A percentile compares a stretch with the other conserved stretches of the same genome.
Conservation (phyloP, 768 basidiomycete genomes). For the Punctularia strigosozonata region DNA sequence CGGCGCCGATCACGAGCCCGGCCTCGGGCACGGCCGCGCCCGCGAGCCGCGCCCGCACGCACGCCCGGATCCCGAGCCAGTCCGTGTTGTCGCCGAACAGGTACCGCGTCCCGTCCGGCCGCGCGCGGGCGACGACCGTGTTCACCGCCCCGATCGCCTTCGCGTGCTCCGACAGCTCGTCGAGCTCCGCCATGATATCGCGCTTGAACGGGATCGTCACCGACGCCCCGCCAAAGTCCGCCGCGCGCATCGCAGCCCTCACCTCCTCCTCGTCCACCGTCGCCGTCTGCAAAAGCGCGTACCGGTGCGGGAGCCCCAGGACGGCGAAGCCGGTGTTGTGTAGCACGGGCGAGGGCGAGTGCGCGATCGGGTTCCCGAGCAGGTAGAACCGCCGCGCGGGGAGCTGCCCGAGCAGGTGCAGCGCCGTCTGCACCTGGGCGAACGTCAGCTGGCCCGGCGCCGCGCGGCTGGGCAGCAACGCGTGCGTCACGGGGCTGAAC, state of each 20-base stretch:
- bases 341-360: constrained; percentile 86
- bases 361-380: constrained; percentile 79
- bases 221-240: constrained; percentile 87
- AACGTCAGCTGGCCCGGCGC: constrained; percentile 93
- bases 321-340: constrained; percentile 82
- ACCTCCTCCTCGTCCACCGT: constrained; percentile 56
- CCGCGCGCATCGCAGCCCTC: constrained; percentile 43
- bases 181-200: constrained; percentile 76
- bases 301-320: constrained; percentile 78
- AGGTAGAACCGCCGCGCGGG: constrained; percentile 71
- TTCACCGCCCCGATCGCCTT: constrained; percentile 89
- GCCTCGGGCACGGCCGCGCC: constrained; percentile 26
- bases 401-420: constrained; percentile 71
- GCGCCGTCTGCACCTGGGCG: constrained; percentile 70
- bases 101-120: constrained; percentile 29
- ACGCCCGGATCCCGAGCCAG: constrained; percentile 76
- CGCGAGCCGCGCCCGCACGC: constrained; percentile 33
- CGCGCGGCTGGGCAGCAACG: constrained; percentile 71
- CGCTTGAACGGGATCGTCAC: constrained; percentile 96
- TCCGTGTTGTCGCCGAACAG: constrained; percentile 93
- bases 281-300: constrained; percentile 66
- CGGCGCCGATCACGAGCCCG: constrained; percentile 86
- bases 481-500: constrained; percentile 87
- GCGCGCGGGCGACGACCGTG: constrained; percentile 58
- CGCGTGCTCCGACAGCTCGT: constrained; percentile 71